Base-by-base conservation (phyloP, 176 grass and related monocot genomes). In the Ensete ventricosum region DNA sequence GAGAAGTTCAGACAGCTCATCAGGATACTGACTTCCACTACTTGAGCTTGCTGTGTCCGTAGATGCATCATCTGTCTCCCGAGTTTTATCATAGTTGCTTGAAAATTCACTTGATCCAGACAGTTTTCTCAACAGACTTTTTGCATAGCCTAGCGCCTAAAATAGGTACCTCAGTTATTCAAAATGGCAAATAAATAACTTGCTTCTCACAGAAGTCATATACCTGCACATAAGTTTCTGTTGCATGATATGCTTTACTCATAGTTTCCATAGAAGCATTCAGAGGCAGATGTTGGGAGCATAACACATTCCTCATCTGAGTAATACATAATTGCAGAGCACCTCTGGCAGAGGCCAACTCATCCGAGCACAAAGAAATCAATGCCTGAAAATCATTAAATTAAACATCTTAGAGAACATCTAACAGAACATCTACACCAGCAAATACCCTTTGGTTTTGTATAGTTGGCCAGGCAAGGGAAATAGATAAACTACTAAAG, bases 171-270 rank as follows among this genome's bases (percentile, higher is more conserved):
- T 77, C 76, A 64, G 66, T 84, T 73, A 21, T 77, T 76, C n/a
- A 68, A 48, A 21, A 60, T 75, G 6, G 54, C 20, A 63, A 80
- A 78, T 51, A 79, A 67, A 20, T 71, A 82, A 80, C 50, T 52
- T 75, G 23, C 52, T 85, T 54, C 48, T 55, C 17, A 81, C 67
- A 78, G 13, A 68, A 22, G 12, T 4, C 52, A 79, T 75, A 76
- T 90, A 96, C 93, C 93, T 97, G 94, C 62, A 93, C 94, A 83
- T 93, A 97, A 82, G 90, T 88, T 90, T 97, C 94, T 0, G 90
- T 97, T 16, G 94, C 94, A 75, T 97, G 86, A 91, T 97, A 97
- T 77, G 84, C 88, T 53, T 86, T 84, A 48, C 87, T 84, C 75
- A 93, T 78, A 68, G 81, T 93, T 84, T 97, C 94, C 94, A 93